Base-by-base conservation (phyloP, 139 green algal genomes). In the Ettlia oleoabundans region DNA sequence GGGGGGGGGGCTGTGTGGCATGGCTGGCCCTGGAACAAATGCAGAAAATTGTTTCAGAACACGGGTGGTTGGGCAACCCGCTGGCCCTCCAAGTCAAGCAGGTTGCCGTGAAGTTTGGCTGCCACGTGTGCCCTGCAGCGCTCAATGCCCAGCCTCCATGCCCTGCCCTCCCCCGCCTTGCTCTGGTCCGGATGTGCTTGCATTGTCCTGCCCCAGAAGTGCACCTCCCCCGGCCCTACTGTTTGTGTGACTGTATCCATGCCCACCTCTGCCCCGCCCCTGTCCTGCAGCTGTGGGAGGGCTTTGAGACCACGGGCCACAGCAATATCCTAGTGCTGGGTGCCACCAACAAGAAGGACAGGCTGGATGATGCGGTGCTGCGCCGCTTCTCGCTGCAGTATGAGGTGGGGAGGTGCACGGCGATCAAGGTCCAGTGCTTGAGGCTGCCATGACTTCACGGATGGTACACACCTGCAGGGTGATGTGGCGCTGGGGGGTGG, bases 281-380 rank as follows among this genome's bases (percentile, higher is more conserved):
- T 52, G 1, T 28, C 1, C 24, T 61, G 75, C 83, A 87, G 82
- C 87, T 97, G 41, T 99, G 96, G 96, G 96, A 98, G 69, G 96
- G 96, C 38, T 96, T 99, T 77, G 90, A 92, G 69, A 95, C 92
- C 0, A 69, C 89, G 28, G 58, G 78, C 0, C 71, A 67, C 30
- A 86, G 84, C 74, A 85, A 91, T 3, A 90, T 98, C 72, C 67
- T 97, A 51, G 92, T 98, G 40, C 92, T 99, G 86, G 96, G 91
- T 0, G 95, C 96, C 19, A 98, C 96, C 40, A 98, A 99, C 87
- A 90, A 92, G n/a, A 85, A 86, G 5, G 84, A 80, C 58, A 82
- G 89, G 26, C 87, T 96, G n/a, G 92, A 97, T 78, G 89, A 93
- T 33, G 93, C 93, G 0, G 89, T 95, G 24, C 85, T 95, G 55